Evolutionary conservation across 2,329 filamentous ascomycete genomes (phyloP).

Genomic region (Colletotrichum echinochloae): DNA sequence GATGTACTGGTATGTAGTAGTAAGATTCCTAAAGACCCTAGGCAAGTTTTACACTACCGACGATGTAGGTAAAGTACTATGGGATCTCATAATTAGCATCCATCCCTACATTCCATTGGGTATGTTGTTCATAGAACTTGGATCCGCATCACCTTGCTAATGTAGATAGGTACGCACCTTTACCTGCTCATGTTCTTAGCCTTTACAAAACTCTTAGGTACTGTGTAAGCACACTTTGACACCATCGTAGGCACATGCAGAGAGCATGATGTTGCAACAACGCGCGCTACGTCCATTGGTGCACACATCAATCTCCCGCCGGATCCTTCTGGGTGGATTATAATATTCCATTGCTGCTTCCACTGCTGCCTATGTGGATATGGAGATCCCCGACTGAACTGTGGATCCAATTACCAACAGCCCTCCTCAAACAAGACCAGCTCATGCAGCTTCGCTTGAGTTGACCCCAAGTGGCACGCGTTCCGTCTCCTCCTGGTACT

Average conservation of each 20-base stretch:
- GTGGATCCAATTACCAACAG: not conserved
- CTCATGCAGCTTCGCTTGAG: conserved; percentile 29
- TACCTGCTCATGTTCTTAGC: not conserved
- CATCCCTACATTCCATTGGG: not conserved
- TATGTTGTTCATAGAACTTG: not conserved
- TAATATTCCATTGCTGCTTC: not conserved
- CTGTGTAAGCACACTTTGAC: not conserved
- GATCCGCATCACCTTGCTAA: not conserved
- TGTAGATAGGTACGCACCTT: not conserved
- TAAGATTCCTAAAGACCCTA: not conserved
- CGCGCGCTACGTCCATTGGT: not conserved
- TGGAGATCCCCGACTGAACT: not conserved
- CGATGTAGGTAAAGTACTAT: not conserved
- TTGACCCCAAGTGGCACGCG: conserved; percentile 33
- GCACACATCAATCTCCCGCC: not conserved
- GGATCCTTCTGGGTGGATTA: not conserved
- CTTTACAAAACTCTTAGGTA: not conserved
- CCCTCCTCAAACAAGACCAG: not conserved
- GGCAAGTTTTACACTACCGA: no score
- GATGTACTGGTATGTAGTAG: no score
- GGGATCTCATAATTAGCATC: not conserved
- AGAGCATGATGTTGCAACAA: not conserved
- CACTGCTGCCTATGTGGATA: not conserved
- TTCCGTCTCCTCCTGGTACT: not conserved
- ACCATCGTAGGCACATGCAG: not conserved